Percentiles rank a stretch among this genome's conserved stretches.
Conservation (phyloP, 441 rosid genomes). For the Erodium moschatum region DNA sequence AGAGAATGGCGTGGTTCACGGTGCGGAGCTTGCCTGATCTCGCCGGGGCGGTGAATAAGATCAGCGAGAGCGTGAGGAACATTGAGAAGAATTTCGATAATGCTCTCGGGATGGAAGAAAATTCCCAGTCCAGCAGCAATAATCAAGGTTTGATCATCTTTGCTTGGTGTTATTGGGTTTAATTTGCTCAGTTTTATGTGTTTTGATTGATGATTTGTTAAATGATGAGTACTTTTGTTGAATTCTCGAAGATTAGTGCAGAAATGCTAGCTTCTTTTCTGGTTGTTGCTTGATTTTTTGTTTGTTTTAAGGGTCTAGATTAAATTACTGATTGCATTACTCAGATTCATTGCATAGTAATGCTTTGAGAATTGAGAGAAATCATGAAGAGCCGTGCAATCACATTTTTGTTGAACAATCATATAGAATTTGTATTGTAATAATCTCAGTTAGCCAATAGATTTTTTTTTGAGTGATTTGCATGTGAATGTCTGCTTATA, state of each 20-base stretch:
- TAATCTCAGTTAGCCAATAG: not conserved
- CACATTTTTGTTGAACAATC: not conserved
- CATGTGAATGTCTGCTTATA: not conserved
- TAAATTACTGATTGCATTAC: not conserved
- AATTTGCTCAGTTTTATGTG: not conserved
- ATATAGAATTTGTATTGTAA: not conserved
- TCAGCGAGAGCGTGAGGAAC: constrained; percentile 96
- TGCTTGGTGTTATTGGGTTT: not conserved
- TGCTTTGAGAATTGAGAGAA: not conserved
- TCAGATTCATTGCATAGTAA: not conserved
- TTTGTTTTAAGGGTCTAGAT: not conserved
- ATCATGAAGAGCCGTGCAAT: not conserved
- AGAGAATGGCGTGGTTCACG: constrained; percentile 88
- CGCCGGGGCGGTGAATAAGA: constrained; percentile 92
- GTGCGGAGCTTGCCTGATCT: constrained; percentile 89
- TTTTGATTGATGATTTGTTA: not conserved
- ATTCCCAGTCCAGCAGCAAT: constrained; percentile 36
- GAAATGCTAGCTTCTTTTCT: not conserved
- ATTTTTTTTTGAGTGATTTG: not conserved
- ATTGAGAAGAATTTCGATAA: constrained; percentile 92
- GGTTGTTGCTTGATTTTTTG: not conserved
- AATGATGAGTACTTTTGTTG: not conserved
- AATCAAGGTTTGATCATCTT: constrained; percentile 38
- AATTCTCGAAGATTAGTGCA: not conserved
- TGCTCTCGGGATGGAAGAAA: constrained; percentile 87